Base-by-base conservation (phyloP, 805 yeast genomes). In the Starmerella cellae region DNA sequence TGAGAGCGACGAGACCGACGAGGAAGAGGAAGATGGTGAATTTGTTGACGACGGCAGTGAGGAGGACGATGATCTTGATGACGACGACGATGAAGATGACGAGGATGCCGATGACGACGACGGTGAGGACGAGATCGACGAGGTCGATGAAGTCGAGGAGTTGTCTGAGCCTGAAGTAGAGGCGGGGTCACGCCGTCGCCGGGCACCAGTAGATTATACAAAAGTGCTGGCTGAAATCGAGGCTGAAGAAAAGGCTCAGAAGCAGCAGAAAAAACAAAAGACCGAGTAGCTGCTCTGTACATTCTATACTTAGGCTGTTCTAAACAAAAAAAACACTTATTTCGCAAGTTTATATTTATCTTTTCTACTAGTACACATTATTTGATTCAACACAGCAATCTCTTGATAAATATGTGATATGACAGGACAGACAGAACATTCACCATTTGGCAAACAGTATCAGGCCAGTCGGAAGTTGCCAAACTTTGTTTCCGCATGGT, bases 181-280 rank as follows among this genome's bases (percentile, higher is more conserved):
- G 50, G 70, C 79, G n/a, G 62, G 62, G 16, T 64, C 94, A 63
- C 81, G 95, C 67, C 85, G 95, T 6, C 74, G 96, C 52, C 94
- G 95, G 14, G 80, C 77, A 56, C 80, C 79, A 17, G 79, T 87
- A 53, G 95, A 85, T 62, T 85, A 80, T 60, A 68, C 75, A 44
- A 79, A 82, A 62, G 84, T 93, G 14, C 82, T 84, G 18, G 80
- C 74, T 51, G 73, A 81, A 57, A 62, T 82, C 54, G 75, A 72
- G 41, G 64, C 63, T 38, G 78, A 74, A 44, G 66, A 65, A 32
- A 23, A 27, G n/a, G 36, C 29, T 5, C 30, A 13, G 22, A 34
- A 33, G 17, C 23, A 23, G 16, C 21, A 5, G 14, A 36, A 36
- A 21, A 9, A 6, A 6, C n/a, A 36, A 20, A 13, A 36, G n/a